phyloP scores from a whole-genome alignment of 441 rosid genomes.

The Metrosideros polymorpha region DNA sequence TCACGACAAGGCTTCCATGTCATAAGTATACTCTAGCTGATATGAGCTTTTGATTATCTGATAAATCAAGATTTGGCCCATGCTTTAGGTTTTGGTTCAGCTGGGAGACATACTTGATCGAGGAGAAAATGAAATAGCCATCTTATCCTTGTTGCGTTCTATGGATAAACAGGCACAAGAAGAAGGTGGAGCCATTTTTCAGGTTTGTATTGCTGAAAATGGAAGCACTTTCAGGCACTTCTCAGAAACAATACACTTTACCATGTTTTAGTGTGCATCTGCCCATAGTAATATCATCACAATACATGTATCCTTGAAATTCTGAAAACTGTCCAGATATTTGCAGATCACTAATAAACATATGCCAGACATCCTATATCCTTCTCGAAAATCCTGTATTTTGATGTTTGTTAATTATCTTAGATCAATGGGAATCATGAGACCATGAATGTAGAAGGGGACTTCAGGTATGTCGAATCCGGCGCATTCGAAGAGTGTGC shows the following conservation, averaged over 20 bases:
- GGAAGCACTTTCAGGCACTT: not conserved
- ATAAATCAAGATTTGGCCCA: not conserved
- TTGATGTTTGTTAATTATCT: not conserved
- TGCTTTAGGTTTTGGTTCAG: conserved; percentile 60
- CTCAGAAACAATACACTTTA: not conserved
- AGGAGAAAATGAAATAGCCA: conserved; percentile 83
- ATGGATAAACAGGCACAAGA: conserved; percentile 73
- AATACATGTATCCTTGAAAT: not conserved
- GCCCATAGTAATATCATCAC: not conserved
- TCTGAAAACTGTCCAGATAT: not conserved
- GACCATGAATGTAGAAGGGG: conserved; percentile 91
- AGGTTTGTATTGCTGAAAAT: conserved; percentile 33
- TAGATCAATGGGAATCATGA: conserved; percentile 91
- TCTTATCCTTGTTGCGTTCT: conserved; percentile 63
- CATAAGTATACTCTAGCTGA: no score
- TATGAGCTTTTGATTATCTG: not conserved
- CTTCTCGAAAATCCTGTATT: not conserved
- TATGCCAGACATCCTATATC: not conserved
- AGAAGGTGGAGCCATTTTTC: conserved; percentile 87
- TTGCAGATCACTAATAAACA: not conserved
- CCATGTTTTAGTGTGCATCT: not conserved
- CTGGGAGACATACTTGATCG: conserved; percentile 90
- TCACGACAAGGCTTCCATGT: not conserved
- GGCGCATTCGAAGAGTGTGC: conserved; percentile 74
- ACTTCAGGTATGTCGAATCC: conserved; percentile 72